These are phyloP conservation scores for Boletus reticulatus DNA, from an alignment of 768 basidiomycete genomes.

Conservation along the genomic window DNA sequence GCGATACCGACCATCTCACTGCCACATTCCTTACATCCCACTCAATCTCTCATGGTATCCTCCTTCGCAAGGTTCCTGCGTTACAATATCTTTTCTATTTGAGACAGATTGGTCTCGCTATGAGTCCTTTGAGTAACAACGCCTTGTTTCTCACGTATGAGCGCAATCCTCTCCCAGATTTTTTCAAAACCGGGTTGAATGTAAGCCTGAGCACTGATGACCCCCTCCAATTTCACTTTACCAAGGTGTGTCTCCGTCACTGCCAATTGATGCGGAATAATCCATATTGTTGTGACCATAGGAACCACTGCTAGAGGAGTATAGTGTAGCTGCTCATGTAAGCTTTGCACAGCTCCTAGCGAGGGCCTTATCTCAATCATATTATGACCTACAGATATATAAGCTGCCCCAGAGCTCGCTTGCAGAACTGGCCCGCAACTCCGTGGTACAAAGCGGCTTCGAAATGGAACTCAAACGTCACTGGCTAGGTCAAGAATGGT, in stretches of 20 bases:
- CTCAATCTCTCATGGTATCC: conserved; percentile 98
- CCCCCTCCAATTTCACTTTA: conserved; percentile 97
- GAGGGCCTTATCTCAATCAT: background rate
- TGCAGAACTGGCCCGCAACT: conserved; percentile 97
- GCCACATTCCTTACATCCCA: conserved; percentile 96
- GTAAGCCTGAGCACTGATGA: conserved; percentile 96
- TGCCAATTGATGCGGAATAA: background rate
- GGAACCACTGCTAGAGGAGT: conserved; percentile 96
- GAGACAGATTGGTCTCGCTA: conserved; percentile 97
- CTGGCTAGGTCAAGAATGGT: conserved; percentile 94
- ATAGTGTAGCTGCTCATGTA: conserved; percentile 96
- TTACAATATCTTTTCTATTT: conserved; percentile 97
- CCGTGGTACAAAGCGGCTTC: conserved; percentile 94
- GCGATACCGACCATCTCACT: conserved; percentile 95
- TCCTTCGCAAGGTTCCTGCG: conserved; percentile 95
- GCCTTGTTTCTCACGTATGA: conserved; percentile 96
- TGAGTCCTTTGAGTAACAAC: conserved; percentile 98
- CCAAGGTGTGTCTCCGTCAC: conserved; percentile 60
- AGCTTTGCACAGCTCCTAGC: conserved; percentile 22
- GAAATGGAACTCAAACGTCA: conserved; percentile 98
- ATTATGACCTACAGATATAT: conserved; percentile 65
- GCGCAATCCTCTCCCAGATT: conserved; percentile 94
- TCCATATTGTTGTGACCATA: conserved; percentile 27
- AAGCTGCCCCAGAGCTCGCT: conserved; percentile 92
- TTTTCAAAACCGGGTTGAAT: conserved; percentile 94